A percentile compares a stretch with the other conserved stretches of the same genome.
phyloP scores from a whole-genome alignment of 2,329 filamentous ascomycete genomes.

The Mariannaea sp. region DNA sequence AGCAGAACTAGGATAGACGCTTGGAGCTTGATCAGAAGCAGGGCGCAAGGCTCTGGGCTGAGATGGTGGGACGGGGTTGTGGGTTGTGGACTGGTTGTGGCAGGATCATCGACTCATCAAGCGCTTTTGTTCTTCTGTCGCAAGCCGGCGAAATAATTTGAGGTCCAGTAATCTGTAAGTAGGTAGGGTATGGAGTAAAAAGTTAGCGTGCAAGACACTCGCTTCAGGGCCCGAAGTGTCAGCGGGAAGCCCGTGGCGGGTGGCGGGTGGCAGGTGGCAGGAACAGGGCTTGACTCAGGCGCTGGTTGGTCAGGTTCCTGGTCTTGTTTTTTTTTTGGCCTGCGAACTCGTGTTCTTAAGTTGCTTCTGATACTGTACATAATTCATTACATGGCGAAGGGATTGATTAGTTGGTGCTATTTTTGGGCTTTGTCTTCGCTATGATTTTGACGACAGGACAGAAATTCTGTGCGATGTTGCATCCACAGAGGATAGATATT shows the following conservation, averaged over 20 bases:
- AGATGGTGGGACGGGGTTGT: conserved; percentile 36
- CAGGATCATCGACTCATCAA: conserved; percentile 40
- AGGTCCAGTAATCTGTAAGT: no score
- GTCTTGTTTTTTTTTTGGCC: no score
- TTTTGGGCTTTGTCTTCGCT: no score
- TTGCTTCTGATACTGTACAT: no score
- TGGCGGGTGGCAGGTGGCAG: not conserved
- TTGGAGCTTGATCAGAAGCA: conserved; percentile 6
- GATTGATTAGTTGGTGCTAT: no score
- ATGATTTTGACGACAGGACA: no score
- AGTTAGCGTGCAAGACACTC: not conserved
- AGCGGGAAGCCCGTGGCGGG: conserved; percentile 2
- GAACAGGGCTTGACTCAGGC: no score
- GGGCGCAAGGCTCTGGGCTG: conserved; percentile 8
- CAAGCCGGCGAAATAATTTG: not conserved
- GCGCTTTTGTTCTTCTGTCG: conserved; percentile 25
- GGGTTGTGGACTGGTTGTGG: conserved; percentile 39
- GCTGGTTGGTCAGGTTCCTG: no score
- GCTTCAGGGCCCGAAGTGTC: conserved; percentile 11
- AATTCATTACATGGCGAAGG: no score
- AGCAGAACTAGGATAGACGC: conserved; percentile 6
- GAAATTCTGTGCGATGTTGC: no score
- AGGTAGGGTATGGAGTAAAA: conserved; percentile 6
- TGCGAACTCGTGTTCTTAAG: no score
- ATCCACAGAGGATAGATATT: no score